phyloP scores from a whole-genome alignment of 768 basidiomycete species.

The Russula emetica region DNA sequence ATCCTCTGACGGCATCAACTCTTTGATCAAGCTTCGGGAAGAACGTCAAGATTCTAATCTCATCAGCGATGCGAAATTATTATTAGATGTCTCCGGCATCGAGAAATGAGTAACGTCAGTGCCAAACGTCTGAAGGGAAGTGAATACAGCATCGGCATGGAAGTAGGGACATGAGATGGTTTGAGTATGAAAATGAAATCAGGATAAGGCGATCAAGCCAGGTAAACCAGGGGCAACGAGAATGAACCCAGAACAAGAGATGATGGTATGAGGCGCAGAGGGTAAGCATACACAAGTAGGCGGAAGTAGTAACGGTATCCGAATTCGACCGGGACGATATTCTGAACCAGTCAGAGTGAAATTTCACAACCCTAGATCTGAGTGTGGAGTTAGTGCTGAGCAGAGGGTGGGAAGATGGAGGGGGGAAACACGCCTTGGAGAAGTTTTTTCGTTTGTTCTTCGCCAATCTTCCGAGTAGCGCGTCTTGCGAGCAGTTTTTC shows the following conservation, averaged over 20 bases:
- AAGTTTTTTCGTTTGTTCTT: constrained; percentile 66
- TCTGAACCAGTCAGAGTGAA: not conserved
- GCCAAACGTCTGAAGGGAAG: constrained; percentile 13
- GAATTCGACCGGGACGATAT: constrained; percentile 4
- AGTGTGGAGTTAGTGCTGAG: not conserved
- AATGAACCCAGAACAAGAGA: not conserved
- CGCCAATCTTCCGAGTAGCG: constrained; percentile 73
- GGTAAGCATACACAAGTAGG: constrained; percentile 13
- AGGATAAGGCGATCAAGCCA: not conserved
- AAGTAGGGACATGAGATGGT: not conserved
- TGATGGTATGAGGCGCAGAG: not conserved
- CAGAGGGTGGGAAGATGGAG: not conserved
- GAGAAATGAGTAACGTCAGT: not conserved
- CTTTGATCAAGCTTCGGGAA: not conserved
- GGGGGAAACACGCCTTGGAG: constrained; percentile 55
- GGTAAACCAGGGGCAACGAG: not conserved
- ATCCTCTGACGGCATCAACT: not conserved
- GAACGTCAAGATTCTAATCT: not conserved
- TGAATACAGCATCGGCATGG: constrained; percentile 13
- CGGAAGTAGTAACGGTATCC: constrained; percentile 21
- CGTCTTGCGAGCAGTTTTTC: constrained; percentile 86
- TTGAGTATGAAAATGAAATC: not conserved
- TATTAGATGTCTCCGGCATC: constrained; percentile 2
- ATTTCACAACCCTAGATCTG: constrained; percentile 24
- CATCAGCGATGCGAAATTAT: constrained; percentile 1